Conservation (phyloP, 352 stramenopile species). For the Ochromonadaceae sp. region DNA sequence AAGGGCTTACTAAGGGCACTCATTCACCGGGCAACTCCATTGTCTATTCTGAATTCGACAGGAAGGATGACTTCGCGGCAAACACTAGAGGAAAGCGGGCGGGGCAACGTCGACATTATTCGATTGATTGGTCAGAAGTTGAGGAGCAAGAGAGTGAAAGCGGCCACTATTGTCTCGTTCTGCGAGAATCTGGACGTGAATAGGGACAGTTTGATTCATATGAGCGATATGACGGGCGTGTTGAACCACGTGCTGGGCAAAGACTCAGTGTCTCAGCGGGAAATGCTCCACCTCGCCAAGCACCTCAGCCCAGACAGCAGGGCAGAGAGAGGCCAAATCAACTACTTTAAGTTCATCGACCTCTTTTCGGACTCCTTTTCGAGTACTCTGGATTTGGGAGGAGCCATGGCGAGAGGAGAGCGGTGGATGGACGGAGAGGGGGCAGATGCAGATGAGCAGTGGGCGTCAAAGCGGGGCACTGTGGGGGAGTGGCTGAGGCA, state of each 20-base stretch:
- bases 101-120: no score
- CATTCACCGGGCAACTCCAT: no score
- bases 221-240: background rate
- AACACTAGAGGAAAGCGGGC: no score
- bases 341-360: no score
- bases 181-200: conserved; percentile 5
- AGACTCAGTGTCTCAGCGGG: background rate
- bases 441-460: background rate
- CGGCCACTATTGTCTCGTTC: background rate
- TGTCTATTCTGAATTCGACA: no score
- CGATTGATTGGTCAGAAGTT: conserved; percentile 1
- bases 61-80: no score
- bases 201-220: conserved; percentile 8
- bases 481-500: conserved; percentile 6
- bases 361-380: background rate
- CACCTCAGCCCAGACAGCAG: background rate
- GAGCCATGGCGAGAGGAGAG: background rate
- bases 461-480: background rate
- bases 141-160: background rate
- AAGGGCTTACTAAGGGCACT: no score
- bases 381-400: background rate
- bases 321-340: background rate
- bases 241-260: background rate
- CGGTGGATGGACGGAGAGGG: background rate
- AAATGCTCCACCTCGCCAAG: background rate